Conservation (phyloP, 2,329 filamentous ascomycete species). For the Emergomyces pasteurianus region DNA sequence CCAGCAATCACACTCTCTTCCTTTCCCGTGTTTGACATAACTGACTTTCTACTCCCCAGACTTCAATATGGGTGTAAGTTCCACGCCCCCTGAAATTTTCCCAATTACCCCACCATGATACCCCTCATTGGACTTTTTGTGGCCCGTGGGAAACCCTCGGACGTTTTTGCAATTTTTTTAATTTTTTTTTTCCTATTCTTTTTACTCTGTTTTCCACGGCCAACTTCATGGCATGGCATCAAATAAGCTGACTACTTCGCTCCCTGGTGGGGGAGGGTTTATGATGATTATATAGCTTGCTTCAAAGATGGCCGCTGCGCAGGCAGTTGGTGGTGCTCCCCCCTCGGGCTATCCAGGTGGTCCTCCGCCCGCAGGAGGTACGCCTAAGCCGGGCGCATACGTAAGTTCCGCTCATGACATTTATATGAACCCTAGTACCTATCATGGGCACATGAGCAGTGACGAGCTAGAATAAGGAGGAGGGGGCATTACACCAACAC, state of each 20-base stretch:
- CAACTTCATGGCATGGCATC: conserved; percentile 4
- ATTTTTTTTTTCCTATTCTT: neutral
- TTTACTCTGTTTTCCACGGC: neutral
- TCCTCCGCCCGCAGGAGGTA: conserved; percentile 24
- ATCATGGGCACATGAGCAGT: no score
- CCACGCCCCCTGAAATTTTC: neutral
- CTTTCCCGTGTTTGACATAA: neutral
- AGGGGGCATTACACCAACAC: no score
- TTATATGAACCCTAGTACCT: no score
- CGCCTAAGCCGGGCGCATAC: conserved; percentile 33
- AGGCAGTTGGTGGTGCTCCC: conserved; percentile 23
- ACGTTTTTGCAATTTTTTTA: neutral
- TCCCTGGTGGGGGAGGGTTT: neutral
- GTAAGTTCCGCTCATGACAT: conserved; percentile 37
- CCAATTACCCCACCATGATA: conserved; percentile 4
- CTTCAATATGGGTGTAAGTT: conserved; percentile 17
- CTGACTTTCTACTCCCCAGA: neutral
- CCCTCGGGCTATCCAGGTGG: conserved; percentile 27
- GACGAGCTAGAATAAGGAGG: no score
- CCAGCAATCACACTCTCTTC: neutral
- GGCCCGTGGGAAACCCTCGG: neutral
- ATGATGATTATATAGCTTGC: conserved; percentile 17
- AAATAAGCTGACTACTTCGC: conserved; percentile 3
- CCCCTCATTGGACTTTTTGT: neutral
- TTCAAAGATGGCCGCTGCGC: conserved; percentile 26